A percentile compares a stretch with the other conserved stretches of the same genome.
These are phyloP conservation scores for Metarhizium anisopliae DNA, from an alignment of 2,329 filamentous ascomycete genomes.

Conservation along the genomic window DNA sequence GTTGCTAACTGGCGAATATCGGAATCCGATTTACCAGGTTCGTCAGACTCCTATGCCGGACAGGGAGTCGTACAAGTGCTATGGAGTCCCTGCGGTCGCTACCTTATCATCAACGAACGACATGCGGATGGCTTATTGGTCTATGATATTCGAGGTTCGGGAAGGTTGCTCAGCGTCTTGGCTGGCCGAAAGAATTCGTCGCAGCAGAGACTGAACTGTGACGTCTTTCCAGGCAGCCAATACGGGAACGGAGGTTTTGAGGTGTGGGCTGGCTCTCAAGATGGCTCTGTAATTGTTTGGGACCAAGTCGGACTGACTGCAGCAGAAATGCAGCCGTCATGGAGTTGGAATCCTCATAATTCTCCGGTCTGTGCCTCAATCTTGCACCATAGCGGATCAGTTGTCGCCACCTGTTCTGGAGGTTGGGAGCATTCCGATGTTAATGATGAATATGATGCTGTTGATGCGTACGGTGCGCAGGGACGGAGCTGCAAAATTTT, in stretches of 20 bases:
- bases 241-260: constrained; percentile 38
- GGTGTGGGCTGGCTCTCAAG: constrained; percentile 50
- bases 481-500: neutral
- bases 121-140: constrained; percentile 45
- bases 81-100: constrained; percentile 56
- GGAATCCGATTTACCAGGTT: constrained; percentile 37
- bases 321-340: constrained; percentile 35
- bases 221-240: constrained; percentile 38
- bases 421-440: constrained; percentile 33
- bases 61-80: constrained; percentile 52
- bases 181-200: constrained; percentile 38
- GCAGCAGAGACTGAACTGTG: constrained; percentile 47
- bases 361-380: constrained; percentile 40
- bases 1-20: constrained; percentile 52
- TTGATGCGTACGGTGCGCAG: neutral
- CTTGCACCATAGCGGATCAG: constrained; percentile 45
- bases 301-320: constrained; percentile 41
- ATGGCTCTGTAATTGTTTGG: constrained; percentile 49
- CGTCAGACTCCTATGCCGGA: constrained; percentile 38
- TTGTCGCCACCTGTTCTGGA: constrained; percentile 47
- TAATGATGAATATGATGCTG: neutral
- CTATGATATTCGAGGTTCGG: constrained; percentile 53
- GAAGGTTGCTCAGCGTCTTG: constrained; percentile 46
- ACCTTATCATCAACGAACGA: constrained; percentile 54
- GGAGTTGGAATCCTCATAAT: constrained; percentile 40